Evolutionary conservation across 2,329 filamentous ascomycete species (phyloP).

Genomic region (Exutisphaerella laricina): DNA sequence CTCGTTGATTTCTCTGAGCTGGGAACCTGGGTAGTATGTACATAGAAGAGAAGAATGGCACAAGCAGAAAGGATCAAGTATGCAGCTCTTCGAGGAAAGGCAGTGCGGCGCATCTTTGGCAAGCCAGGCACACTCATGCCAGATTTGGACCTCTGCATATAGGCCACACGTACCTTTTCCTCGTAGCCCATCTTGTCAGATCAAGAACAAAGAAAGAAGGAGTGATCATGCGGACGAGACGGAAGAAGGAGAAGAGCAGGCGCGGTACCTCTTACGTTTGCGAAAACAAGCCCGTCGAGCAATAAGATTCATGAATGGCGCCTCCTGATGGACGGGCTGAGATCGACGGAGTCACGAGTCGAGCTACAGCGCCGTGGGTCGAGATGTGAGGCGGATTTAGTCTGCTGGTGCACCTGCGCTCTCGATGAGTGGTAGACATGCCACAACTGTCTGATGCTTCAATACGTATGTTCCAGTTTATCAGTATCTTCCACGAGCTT

Average conservation of each 20-base stretch:
- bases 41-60: slow-evolving; percentile 3
- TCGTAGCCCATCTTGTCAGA: neutral
- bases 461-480: too few species aligned
- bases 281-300: neutral
- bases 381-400: too few species aligned
- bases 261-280: neutral
- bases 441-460: too few species aligned
- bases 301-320: neutral
- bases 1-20: neutral
- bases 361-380: neutral
- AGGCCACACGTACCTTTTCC: slow-evolving; percentile 5
- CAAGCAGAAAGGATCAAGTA: slow-evolving; percentile 3
- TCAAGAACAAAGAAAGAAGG: neutral
- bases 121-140: neutral
- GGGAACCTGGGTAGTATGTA: neutral
- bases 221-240: neutral
- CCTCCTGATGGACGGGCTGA: neutral
- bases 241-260: neutral
- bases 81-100: neutral
- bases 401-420: too few species aligned
- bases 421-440: too few species aligned
- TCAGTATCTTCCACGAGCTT: too few species aligned
- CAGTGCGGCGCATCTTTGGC: slow-evolving; percentile 3
- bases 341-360: neutral
- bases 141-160: neutral